Conservation (phyloP, 352 stramenopile species). For the Pythium dissotocum region DNA sequence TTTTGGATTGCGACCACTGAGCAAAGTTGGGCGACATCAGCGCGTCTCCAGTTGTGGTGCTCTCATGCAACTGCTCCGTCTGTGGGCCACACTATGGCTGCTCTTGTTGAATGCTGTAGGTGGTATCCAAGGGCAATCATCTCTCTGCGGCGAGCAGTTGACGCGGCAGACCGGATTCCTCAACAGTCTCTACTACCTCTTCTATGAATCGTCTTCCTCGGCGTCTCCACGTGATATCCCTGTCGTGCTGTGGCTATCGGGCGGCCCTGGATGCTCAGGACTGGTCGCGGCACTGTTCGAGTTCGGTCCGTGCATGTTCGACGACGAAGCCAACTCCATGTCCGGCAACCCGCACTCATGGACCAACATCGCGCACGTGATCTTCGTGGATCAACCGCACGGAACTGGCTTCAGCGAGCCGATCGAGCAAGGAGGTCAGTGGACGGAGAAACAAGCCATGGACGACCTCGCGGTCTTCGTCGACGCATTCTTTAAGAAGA, state of each 20-base stretch:
- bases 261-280: conserved; percentile 95
- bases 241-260: conserved; percentile 96
- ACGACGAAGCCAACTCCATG: conserved; percentile 52
- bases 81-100: not conserved
- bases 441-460: conserved; percentile 52
- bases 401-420: conserved; percentile 70
- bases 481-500: conserved; percentile 48
- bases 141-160: conserved; percentile 69
- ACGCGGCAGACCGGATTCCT: conserved; percentile 56
- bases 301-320: conserved; percentile 94
- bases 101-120: not conserved
- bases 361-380: conserved; percentile 94
- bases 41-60: not conserved
- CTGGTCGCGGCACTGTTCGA: conserved; percentile 93
- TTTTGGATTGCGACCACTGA: not conserved
- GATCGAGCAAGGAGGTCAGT: conserved; percentile 14
- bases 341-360: conserved; percentile 92
- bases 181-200: conserved; percentile 73
- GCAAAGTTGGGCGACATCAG: not conserved
- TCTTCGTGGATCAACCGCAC: conserved; percentile 96
- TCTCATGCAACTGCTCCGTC: conserved; percentile 14
- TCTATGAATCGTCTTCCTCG: conserved; percentile 53
- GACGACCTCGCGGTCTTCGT: conserved; percentile 56
- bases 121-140: conserved; percentile 15
- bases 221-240: conserved; percentile 41